A percentile compares a stretch with the other conserved stretches of the same genome.
Conservation (phyloP, 2,329 filamentous ascomycete genomes). For the Epichloe glyceriae region DNA sequence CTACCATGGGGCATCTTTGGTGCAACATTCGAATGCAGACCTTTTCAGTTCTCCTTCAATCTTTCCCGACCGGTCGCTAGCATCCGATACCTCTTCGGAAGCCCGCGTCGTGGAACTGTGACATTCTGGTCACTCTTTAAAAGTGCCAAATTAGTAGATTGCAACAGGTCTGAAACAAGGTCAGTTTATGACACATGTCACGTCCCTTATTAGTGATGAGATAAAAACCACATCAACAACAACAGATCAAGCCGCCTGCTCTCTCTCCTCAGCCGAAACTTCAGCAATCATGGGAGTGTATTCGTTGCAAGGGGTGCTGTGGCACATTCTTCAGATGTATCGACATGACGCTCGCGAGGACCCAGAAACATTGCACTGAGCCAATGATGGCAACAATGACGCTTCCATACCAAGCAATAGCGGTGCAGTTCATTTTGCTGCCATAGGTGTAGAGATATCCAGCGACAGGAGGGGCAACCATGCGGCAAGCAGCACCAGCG, state of each 20-base stretch:
- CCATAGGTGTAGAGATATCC: constrained; percentile 52
- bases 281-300: constrained; percentile 15
- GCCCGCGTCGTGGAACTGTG: constrained; percentile 8
- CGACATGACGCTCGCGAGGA: constrained; percentile 22
- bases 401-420: constrained; percentile 51
- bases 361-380: constrained; percentile 46
- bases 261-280: constrained; percentile 17
- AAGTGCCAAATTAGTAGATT: constrained; percentile 7
- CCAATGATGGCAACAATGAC: constrained; percentile 42
- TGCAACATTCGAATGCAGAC: neutral
- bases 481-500: constrained; percentile 52
- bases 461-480: constrained; percentile 51
- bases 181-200: neutral
- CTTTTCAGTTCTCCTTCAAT: neutral
- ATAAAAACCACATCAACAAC: neutral
- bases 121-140: constrained; percentile 7
- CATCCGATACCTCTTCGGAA: constrained; percentile 1
- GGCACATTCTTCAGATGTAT: constrained; percentile 18
- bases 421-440: constrained; percentile 44
- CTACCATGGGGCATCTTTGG: constrained; percentile 2
- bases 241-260: neutral
- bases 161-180: neutral
- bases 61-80: constrained; percentile 2
- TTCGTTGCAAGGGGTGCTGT: constrained; percentile 6
- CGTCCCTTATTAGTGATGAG: neutral